Evolutionary conservation across 2,329 filamentous ascomycete genomes (phyloP).

Genomic region (Aureobasidium vineae): DNA sequence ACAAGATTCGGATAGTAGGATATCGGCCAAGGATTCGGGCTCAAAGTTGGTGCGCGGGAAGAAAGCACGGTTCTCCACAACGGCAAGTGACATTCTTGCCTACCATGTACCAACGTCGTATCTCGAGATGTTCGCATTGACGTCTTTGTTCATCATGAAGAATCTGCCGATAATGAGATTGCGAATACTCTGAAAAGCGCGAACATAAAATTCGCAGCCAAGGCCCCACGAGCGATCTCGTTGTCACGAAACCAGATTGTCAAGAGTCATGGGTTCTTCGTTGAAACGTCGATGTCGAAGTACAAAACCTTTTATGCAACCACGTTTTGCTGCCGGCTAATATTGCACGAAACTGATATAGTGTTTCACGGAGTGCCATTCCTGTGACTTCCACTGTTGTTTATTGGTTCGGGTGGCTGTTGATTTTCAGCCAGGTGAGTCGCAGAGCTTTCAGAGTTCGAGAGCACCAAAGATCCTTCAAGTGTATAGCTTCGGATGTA

Average conservation of each 20-base stretch:
- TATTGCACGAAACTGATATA: neutral
- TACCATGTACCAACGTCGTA: neutral
- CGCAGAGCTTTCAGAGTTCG: no score
- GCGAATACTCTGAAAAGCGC: neutral
- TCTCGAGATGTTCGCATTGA: neutral
- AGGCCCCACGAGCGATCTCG: no score
- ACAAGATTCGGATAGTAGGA: neutral
- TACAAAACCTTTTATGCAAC: neutral
- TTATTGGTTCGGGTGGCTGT: neutral
- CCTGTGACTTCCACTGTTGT: neutral
- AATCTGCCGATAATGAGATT: neutral
- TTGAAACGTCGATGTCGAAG: neutral
- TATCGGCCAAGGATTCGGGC: neutral
- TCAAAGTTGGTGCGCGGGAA: slow-evolving; percentile 4
- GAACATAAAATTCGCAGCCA: neutral
- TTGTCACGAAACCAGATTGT: neutral
- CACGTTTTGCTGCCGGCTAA: neutral
- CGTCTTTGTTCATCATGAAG: neutral
- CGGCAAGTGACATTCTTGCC: neutral
- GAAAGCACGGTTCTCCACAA: neutral
- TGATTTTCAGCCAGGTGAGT: neutral
- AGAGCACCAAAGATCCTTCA: neutral
- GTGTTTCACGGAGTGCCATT: neutral
- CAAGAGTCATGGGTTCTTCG: neutral
- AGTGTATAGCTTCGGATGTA: neutral